These are phyloP conservation scores for Exophiala phaeomuriformis DNA, from an alignment of 2,329 filamentous ascomycete species.

Conservation along the genomic window DNA sequence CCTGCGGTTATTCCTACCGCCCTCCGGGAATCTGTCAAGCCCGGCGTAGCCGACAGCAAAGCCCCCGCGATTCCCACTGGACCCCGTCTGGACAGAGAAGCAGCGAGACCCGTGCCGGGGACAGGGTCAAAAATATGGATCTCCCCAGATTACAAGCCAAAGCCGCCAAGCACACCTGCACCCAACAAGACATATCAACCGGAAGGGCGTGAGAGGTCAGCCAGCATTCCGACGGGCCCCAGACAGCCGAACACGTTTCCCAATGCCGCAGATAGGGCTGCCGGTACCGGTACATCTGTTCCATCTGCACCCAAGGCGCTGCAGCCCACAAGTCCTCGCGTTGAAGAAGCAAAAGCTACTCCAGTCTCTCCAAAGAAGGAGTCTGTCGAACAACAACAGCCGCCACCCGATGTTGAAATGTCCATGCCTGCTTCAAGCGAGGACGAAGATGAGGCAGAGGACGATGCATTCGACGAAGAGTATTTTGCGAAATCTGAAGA, in stretches of 20 bases:
- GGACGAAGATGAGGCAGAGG: slow-evolving; percentile 39
- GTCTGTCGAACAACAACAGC: slow-evolving; percentile 4
- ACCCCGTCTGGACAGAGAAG: slow-evolving; percentile 22
- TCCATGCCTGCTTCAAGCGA: slow-evolving; percentile 32
- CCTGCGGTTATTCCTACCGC: slow-evolving; percentile 12
- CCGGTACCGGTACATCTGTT: slow-evolving; percentile 4
- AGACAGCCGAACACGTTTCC: slow-evolving; percentile 15
- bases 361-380: slow-evolving; percentile 3
- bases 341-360: slow-evolving; percentile 16
- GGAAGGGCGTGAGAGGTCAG: slow-evolving; percentile 12
- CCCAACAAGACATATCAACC: slow-evolving; percentile 20
- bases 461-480: slow-evolving; percentile 39
- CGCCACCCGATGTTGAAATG: slow-evolving; percentile 24
- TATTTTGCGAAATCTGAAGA: slow-evolving; percentile 41
- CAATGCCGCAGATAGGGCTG: slow-evolving; percentile 11
- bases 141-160: slow-evolving; percentile 21
- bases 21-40: slow-evolving; percentile 13
- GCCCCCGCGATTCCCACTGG: slow-evolving; percentile 21
- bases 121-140: slow-evolving; percentile 19
- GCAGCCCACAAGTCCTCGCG: slow-evolving; percentile 14
- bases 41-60: slow-evolving; percentile 10
- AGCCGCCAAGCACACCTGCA: slow-evolving; percentile 24
- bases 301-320: slow-evolving; percentile 13
- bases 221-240: slow-evolving; percentile 16
- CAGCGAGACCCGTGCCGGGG: slow-evolving; percentile 9